Evolutionary conservation across 139 green algal species (phyloP).

Genomic region (Coccomyxa sp.): DNA sequence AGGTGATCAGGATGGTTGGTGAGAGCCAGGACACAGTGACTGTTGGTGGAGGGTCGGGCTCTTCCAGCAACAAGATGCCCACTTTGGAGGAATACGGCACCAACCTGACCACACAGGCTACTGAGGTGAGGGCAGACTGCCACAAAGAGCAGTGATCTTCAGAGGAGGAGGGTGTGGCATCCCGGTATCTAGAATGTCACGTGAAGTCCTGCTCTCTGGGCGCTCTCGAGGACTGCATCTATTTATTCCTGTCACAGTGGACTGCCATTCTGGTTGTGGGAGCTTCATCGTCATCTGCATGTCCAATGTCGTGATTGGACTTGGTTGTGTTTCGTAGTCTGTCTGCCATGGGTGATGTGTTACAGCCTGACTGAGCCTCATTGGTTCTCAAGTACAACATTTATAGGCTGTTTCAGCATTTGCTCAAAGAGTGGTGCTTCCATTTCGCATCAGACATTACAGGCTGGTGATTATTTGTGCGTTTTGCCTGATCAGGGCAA

Average conservation of each 20-base stretch:
- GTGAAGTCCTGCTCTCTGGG: too few relatives aligned
- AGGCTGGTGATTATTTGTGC: too few relatives aligned
- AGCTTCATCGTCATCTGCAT: too few relatives aligned
- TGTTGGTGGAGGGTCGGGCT: conserved; percentile 61
- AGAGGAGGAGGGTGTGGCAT: background rate
- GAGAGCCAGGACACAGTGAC: conserved; percentile 93
- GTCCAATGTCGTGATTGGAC: too few relatives aligned
- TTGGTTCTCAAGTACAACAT: too few relatives aligned
- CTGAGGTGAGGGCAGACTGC: conserved; percentile 49
- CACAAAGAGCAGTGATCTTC: background rate
- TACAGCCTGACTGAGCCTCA: too few relatives aligned
- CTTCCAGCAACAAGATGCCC: conserved; percentile 93
- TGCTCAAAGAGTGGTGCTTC: too few relatives aligned
- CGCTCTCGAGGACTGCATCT: background rate
- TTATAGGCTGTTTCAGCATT: too few relatives aligned
- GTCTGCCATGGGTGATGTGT: too few relatives aligned
- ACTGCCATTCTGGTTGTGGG: too few relatives aligned
- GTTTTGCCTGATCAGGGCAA: conserved; percentile 71
- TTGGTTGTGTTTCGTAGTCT: too few relatives aligned
- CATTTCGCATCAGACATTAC: background rate
- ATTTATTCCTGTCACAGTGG: too few relatives aligned
- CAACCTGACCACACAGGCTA: conserved; percentile 94
- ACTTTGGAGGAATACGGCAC: conserved; percentile 99
- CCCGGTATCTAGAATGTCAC: background rate
- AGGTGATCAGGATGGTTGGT: conserved; percentile 99